Evolutionary conservation across 371 early-diverging fungal species (phyloP), one percentile per base, ranked within the genome.

Genomic region (Fennellomyces sp.): DNA sequence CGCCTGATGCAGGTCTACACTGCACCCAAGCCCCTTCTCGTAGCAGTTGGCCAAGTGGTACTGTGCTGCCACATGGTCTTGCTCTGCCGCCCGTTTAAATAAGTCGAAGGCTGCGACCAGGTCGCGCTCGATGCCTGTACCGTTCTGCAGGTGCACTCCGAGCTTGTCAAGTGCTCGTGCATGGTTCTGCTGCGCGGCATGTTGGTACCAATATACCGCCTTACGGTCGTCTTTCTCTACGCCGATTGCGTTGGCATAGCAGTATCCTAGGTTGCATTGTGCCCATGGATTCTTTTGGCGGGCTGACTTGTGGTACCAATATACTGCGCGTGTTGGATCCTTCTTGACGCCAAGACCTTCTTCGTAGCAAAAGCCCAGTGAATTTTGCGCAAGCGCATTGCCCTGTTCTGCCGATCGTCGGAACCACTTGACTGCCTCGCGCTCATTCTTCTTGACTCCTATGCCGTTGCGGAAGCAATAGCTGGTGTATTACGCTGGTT

Each of bases 241-340:
- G 17, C 91, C 93, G 31, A 85, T 81, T n/a, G 94, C 96, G 55
- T 89, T 85, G 51, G 90, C 89, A 72, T 89, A 91, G 70, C 90
- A 88, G 64, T 84, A 87, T 35, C 91, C 94, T 12, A 96, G 76
- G 53, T 86, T 82, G 80, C 91, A 91, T 64, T 90, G 91, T 10
- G 94, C 95, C 80, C 89, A 89, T 19, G 87, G 81, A 71, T 92
- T 91, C 33, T 88, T 89, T 63, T 87, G 83, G n/a, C 77, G 75
- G 0, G 96, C 92, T 3, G 94, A 79, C 53, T 76, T 70, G 47
- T 73, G 68, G 68, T 92, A 96, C 91, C 91, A 94, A 41, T 78
- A 63, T 13, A 93, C 85, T 1, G 95, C 94, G 60, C 83, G 69
- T 15, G 73, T 57, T 8, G 85, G 58, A 68, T 90, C 78, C 56